Evolutionary conservation across 2,329 filamentous ascomycete species (phyloP), one percentile per base, ranked within the genome.

Genomic region (Penicillium sclerotiorum): DNA sequence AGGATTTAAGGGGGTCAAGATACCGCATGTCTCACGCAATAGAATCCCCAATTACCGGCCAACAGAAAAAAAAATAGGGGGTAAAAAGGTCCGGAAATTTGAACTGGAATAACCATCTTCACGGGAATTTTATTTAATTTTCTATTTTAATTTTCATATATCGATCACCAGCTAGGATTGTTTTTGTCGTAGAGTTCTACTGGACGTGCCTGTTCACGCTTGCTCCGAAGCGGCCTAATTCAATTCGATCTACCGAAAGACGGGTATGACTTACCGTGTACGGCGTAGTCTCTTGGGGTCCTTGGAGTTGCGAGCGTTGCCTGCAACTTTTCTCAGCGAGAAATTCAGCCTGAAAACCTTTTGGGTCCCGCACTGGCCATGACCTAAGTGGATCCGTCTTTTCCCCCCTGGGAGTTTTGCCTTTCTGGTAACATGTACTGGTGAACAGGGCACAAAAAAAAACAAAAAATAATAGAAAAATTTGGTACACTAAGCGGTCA

Each of bases 201-300:
- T n/a, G n/a, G n/a, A n/a, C n/a, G n/a, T n/a, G n/a, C n/a, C n/a
- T 15, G 28, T 9, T 21, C 41, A 30, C 35, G 33, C 23, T 37
- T 38, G 23, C 35, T 27, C 33, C 43, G 33, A 46, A 47, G 35
- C 12, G 38, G 23, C 38, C 45, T 33, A 40, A 49, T 46, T 50
- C 53, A 56, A 49, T 50, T 50, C 53, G 59, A 61, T 61, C 57
- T 60, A 39, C 57, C 58, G 58, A 59, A 56, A 36, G 25, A 43
- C 49, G 55, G 59, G 47, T 48, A 45, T 52, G 50, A 61, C 59
- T 61, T 61, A 59, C 59, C 50, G 18, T 54, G 45, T 61, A 42
- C 37, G 53, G 57, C 25, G 53, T 61, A 61, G 58, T 42, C 13
- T 27, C 13, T 28, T 28, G 25, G n/a, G n/a, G n/a, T n/a, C n/a